Percentiles rank a stretch among this genome's conserved stretches.
Evolutionary conservation across 2,329 filamentous ascomycete genomes (phyloP).

Genomic region (Alternaria arbusti): DNA sequence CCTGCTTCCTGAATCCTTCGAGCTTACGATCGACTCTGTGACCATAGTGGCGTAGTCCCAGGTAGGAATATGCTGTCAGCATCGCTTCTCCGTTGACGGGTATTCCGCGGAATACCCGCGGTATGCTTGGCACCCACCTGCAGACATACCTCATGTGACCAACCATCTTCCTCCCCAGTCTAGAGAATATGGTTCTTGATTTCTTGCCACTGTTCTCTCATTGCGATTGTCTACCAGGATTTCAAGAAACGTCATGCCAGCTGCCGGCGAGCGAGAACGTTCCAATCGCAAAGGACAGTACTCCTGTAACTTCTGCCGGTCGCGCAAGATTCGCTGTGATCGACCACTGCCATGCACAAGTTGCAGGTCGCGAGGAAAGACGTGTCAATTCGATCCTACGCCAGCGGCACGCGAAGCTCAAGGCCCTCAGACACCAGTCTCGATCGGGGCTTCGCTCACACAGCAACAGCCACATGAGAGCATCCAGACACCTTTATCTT

Average conservation of each 20-base stretch:
- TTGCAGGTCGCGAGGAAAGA: constrained; percentile 27
- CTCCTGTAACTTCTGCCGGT: constrained; percentile 34
- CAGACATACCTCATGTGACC: neutral
- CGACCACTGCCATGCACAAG: constrained; percentile 35
- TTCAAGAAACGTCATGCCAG: neutral
- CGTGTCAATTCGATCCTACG: constrained; percentile 17
- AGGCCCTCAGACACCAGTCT: neutral
- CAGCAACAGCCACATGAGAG: neutral
- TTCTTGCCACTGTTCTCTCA: neutral
- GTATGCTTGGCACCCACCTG: neutral
- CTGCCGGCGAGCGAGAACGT: neutral
- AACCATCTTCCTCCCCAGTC: neutral
- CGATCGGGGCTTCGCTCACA: neutral
- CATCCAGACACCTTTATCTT: neutral
- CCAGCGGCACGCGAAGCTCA: neutral
- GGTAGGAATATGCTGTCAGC: neutral
- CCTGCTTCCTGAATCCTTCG: neutral
- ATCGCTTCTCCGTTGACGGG: neutral
- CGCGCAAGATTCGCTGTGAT: constrained; percentile 37
- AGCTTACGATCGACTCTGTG: neutral
- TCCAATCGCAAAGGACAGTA: constrained; percentile 18
- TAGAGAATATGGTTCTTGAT: neutral
- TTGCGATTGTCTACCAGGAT: neutral
- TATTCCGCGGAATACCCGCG: neutral
- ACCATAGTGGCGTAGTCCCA: neutral